These are phyloP conservation scores for Sugiyamaella valdiviana DNA, from an alignment of 805 yeast species.

Conservation along the genomic window DNA sequence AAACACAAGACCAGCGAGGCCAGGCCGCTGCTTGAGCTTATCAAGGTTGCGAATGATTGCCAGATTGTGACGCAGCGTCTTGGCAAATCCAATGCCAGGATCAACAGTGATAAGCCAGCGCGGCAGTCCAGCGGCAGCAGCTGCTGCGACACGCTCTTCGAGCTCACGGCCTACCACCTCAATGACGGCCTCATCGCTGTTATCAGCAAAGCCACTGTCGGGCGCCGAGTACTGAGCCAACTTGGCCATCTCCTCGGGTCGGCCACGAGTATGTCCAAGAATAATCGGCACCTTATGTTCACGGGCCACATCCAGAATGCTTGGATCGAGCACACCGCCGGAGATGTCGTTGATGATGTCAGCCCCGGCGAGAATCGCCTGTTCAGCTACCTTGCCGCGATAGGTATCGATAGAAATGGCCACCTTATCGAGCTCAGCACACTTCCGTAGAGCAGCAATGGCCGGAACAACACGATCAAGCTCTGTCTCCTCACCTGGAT, in stretches of 20 bases:
- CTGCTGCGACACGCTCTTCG: constrained; percentile 46
- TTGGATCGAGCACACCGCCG: constrained; percentile 64
- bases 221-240: constrained; percentile 47
- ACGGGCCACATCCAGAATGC: constrained; percentile 66
- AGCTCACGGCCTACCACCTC: constrained; percentile 64
- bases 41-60: constrained; percentile 44
- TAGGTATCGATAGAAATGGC: constrained; percentile 85
- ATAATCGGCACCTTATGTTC: constrained; percentile 63
- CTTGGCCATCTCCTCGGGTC: constrained; percentile 62
- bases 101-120: constrained; percentile 91
- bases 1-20: constrained; percentile 48
- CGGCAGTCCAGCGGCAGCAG: constrained; percentile 55
- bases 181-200: constrained; percentile 35
- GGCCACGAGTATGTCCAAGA: constrained; percentile 80
- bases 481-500: constrained; percentile 61
- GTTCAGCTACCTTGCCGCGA: constrained; percentile 65
- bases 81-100: constrained; percentile 98
- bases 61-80: constrained; percentile 63
- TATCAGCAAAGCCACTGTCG: constrained; percentile 20
- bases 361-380: constrained; percentile 68
- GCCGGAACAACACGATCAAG: constrained; percentile 63
- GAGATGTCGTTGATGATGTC: constrained; percentile 89
- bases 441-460: constrained; percentile 50
- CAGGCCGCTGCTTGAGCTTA: constrained; percentile 19
- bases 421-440: constrained; percentile 35